These are phyloP conservation scores for Thyridium curvatum DNA, from an alignment of 2,329 filamentous ascomycete genomes.

Conservation along the genomic window DNA sequence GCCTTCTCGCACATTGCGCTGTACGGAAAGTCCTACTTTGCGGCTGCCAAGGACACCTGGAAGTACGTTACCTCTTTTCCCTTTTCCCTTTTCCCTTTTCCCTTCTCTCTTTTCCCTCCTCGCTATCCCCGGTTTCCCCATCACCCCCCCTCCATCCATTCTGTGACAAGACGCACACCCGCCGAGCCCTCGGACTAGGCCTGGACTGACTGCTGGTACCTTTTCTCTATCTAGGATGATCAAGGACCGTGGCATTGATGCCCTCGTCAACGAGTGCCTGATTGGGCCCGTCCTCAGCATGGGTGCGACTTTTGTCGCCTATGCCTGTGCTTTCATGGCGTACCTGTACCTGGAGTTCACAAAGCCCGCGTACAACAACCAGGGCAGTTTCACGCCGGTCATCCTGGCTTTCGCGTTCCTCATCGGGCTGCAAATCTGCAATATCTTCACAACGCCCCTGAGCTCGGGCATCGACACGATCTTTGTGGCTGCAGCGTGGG, in stretches of 20 bases:
- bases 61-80: slow-evolving; percentile 28
- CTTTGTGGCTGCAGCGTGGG: slow-evolving; percentile 72
- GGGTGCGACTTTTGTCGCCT: slow-evolving; percentile 77
- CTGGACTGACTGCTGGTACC: slow-evolving; percentile 5
- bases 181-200: too few relatives aligned
- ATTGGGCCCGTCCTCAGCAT: slow-evolving; percentile 69
- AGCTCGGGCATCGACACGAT: slow-evolving; percentile 87
- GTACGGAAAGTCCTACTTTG: slow-evolving; percentile 83
- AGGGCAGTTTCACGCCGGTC: slow-evolving; percentile 65
- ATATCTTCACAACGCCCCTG: slow-evolving; percentile 80
- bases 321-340: slow-evolving; percentile 71
- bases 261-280: slow-evolving; percentile 82
- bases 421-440: slow-evolving; percentile 83
- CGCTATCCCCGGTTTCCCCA: too few relatives aligned
- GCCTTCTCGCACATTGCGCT: slow-evolving; percentile 90
- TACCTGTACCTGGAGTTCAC: slow-evolving; percentile 87
- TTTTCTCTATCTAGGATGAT: slow-evolving; percentile 54
- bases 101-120: not conserved
- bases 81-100: not conserved
- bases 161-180: too few relatives aligned
- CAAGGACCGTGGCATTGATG: slow-evolving; percentile 85
- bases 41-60: slow-evolving; percentile 86
- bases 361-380: slow-evolving; percentile 67
- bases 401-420: slow-evolving; percentile 82
- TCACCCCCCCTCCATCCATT: too few relatives aligned